These are phyloP conservation scores for Sporothrix pseudoabietina DNA, from an alignment of 2,329 filamentous ascomycete species.

Conservation along the genomic window DNA sequence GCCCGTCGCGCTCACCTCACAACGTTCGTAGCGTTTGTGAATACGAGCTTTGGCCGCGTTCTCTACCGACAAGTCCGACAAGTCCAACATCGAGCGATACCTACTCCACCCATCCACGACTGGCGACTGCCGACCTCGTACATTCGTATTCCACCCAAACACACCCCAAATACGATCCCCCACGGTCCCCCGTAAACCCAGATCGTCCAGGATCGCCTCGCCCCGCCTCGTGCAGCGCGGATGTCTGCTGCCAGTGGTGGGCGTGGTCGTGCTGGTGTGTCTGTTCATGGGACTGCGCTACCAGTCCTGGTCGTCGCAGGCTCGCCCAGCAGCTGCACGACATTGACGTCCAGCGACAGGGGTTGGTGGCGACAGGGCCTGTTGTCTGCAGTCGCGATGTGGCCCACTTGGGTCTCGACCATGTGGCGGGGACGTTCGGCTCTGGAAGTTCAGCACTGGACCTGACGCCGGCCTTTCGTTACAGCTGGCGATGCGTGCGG, in stretches of 20 bases:
- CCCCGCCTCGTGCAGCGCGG: conserved; percentile 22
- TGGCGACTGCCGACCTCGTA: neutral
- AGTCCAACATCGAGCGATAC: neutral
- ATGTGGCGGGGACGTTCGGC: neutral
- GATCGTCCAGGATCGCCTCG: neutral
- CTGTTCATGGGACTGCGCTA: neutral
- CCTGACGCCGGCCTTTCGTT: conserved; percentile 48
- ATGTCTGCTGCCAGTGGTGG: conserved; percentile 22
- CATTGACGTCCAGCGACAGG: neutral
- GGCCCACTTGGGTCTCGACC: conserved; percentile 37
- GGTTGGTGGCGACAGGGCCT: neutral
- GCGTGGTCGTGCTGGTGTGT: neutral
- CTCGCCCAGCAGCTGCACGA: neutral
- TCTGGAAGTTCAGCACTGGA: neutral
- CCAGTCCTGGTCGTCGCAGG: neutral
- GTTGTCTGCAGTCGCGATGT: conserved; percentile 31
- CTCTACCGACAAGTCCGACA: neutral
- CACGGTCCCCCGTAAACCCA: neutral
- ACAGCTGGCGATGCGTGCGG: conserved; percentile 46
- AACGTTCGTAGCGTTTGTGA: neutral
- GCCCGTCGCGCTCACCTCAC: neutral
- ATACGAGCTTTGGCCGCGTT: neutral
- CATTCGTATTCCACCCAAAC: too few relatives aligned
- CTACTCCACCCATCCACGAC: too few relatives aligned
- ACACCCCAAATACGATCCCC: neutral